phyloP scores from a whole-genome alignment of 1,284 basidiomycete genomes.

The Apiotrichum domesticum region DNA sequence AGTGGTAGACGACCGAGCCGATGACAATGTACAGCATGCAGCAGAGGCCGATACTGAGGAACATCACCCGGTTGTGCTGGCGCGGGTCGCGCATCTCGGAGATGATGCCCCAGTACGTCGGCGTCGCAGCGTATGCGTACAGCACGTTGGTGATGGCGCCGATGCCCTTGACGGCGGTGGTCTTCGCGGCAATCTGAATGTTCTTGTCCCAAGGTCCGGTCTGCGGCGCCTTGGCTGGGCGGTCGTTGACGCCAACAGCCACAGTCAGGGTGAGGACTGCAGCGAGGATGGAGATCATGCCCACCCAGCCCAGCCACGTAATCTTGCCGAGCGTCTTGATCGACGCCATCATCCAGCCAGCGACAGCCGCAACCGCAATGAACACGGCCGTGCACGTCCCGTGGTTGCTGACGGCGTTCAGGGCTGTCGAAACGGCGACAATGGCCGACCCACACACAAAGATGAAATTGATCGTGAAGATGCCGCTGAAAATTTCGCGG shows the following conservation, averaged over 20 bases:
- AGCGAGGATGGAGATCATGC: constrained; percentile 22
- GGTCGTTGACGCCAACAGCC: constrained; percentile 35
- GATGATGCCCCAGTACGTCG: constrained; percentile 27
- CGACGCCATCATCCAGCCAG: constrained; percentile 23
- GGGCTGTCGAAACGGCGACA: constrained; percentile 22
- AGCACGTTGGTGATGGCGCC: constrained; percentile 25
- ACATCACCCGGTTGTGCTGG: constrained; percentile 16
- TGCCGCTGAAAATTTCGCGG: constrained; percentile 30
- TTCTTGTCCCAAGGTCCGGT: constrained; percentile 23
- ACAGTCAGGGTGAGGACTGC: constrained; percentile 33
- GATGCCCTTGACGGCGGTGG: constrained; percentile 27
- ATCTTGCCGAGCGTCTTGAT: constrained; percentile 34
- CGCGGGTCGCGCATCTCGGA: constrained; percentile 41
- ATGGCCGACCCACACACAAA: constrained; percentile 24
- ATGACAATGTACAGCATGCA: constrained; percentile 16
- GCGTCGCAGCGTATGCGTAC: constrained; percentile 27
- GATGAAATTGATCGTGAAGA: constrained; percentile 30
- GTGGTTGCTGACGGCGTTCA: constrained; percentile 32
- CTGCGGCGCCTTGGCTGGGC: constrained; percentile 25
- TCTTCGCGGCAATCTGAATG: constrained; percentile 28
- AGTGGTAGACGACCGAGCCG: constrained; percentile 28
- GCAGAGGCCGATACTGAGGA: constrained; percentile 12
- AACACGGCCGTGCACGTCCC: constrained; percentile 33
- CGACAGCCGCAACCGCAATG: constrained; percentile 24
- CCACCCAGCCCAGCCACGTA: constrained; percentile 36